Base-by-base conservation (phyloP, 2,329 filamentous ascomycete species). In the Cladosporium sp. region DNA sequence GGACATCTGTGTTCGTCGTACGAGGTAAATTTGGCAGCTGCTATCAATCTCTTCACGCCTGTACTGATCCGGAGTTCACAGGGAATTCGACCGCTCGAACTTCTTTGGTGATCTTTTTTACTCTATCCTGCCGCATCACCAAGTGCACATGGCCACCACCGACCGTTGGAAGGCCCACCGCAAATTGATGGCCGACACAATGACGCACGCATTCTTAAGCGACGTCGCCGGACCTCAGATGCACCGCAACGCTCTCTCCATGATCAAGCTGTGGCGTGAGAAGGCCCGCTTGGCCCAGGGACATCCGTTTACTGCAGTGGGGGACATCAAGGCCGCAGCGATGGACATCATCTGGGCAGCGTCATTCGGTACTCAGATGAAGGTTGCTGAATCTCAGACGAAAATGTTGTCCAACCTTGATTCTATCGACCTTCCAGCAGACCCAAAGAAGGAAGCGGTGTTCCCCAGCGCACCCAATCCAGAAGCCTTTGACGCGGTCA, bases 21-120 rank as follows among this genome's bases (percentile, higher is more conserved):
- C 56, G 22, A 70, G 43, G 43, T 45, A 68, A 41, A 74, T 76
- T 37, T 77, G 76, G n/a, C n/a, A n/a, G 42, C 4, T 73, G 77
- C 56, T 68, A 71, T 11, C 12, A 7, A 15, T 17, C 9, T 41
- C 11, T 7, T 43, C 13, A 18, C 29, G 17, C 13, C 11, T 34
- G n/a, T 18, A 9, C 43, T 37, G n/a, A 45, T 24, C n/a, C 19
- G 7, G 9, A 12, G 11, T 9, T n/a, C 32, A 8, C 30, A 45
- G 44, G 8, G 44, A 48, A 20, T 48, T 48, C 11, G 44, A 48
- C 19, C 44, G 44, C 22, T 68, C 65, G 39, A 56, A 56, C 43
- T 64, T 66, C 56, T 67, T 70, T 27, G 55, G 54, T 3, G 55
- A 67, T 19, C 17, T 61, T 2, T 64, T 66, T 30, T n/a, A 36